Percentiles rank a stretch among this genome's conserved stretches.
Conservation (phyloP, 1,284 basidiomycete genomes). For the Leccinum subrobustum region DNA sequence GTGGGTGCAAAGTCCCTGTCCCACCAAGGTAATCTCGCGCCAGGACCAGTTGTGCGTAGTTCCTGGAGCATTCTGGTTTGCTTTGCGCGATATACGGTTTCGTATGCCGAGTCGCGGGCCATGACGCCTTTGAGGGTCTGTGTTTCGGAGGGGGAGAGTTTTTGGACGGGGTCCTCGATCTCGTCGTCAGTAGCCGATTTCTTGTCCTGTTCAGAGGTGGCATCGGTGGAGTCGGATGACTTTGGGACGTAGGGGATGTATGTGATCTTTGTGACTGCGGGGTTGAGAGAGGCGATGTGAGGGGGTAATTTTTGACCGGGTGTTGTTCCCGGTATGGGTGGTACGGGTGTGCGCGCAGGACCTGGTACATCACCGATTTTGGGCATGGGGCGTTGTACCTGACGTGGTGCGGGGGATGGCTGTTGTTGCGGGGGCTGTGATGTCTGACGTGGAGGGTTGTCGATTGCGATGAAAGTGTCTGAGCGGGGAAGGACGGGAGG, state of each 20-base stretch:
- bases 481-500: constrained; percentile 26
- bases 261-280: constrained; percentile 33
- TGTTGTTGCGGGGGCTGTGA: constrained; percentile 30
- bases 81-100: constrained; percentile 34
- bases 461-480: constrained; percentile 24
- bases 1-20: constrained; percentile 25
- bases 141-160: constrained; percentile 41
- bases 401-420: constrained; percentile 28
- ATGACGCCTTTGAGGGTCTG: constrained; percentile 46
- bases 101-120: constrained; percentile 47
- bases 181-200: constrained; percentile 22
- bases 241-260: constrained; percentile 31
- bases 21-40: constrained; percentile 32
- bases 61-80: constrained; percentile 31
- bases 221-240: constrained; percentile 19
- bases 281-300: constrained; percentile 34
- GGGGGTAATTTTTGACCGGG: constrained; percentile 35
- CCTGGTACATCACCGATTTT: constrained; percentile 25
- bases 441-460: constrained; percentile 17
- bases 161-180: constrained; percentile 33
- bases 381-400: constrained; percentile 17
- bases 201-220: constrained; percentile 25
- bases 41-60: constrained; percentile 28
- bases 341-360: constrained; percentile 17
- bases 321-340: constrained; percentile 28